Evolutionary conservation across 176 grass and related monocot species (phyloP).

Genomic region (Panicum miliaceum): DNA sequence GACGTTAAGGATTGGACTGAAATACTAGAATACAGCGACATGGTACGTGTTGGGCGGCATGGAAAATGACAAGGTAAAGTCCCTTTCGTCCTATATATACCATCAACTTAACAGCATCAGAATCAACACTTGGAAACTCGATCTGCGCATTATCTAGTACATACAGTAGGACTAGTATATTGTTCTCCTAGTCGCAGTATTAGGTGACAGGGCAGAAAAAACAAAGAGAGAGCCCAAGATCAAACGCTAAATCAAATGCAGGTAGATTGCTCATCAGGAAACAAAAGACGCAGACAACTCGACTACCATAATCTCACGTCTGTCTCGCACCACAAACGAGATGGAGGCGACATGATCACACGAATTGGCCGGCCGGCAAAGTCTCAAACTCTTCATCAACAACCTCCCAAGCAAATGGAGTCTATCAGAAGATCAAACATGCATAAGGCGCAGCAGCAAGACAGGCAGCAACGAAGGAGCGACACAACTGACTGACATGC

Average conservation of each 20-base stretch:
- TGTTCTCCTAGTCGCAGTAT: neutral
- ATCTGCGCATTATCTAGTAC: neutral
- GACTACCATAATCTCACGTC: neutral
- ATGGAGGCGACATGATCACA: neutral
- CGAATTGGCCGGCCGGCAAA: neutral
- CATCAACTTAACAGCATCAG: neutral
- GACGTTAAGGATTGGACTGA: neutral
- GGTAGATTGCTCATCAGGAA: conserved; percentile 17
- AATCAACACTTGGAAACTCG: neutral
- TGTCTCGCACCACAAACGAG: neutral
- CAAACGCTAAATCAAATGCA: neutral
- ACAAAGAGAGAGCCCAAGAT: neutral
- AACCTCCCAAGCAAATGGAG: neutral
- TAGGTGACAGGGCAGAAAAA: neutral
- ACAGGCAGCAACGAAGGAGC: neutral
- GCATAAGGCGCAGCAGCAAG: neutral
- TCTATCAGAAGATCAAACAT: neutral
- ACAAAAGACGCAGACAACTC: neutral
- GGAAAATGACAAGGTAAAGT: neutral
- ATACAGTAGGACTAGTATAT: neutral
- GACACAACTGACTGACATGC: neutral
- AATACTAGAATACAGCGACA: neutral
- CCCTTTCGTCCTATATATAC: neutral
- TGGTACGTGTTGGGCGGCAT: neutral
- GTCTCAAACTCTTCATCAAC: neutral